Base-by-base conservation (phyloP, 495 filamentous ascomycete genomes). In the Thermothielavioides terrestris region DNA sequence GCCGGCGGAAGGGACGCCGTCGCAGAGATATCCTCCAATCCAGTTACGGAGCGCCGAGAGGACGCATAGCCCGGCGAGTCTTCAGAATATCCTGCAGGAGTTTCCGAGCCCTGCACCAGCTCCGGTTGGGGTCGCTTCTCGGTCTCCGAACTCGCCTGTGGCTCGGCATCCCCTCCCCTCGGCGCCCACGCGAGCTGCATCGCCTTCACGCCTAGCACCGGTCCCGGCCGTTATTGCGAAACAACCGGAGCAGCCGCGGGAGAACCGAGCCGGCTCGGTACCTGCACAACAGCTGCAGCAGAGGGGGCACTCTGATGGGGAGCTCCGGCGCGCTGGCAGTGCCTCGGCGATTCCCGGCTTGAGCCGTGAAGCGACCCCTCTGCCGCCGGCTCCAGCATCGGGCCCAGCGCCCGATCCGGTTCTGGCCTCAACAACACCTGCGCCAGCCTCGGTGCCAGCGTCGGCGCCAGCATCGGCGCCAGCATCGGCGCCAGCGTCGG, bases 21-120 rank as follows among this genome's bases (percentile, higher is more conserved):
- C 49, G 4, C 27, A 10, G 17, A 27, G 21, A n/a, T n/a, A 22
- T 7, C 3, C 17, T 15, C 18, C 35, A 18, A 32, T 1, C 26
- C 31, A 47, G n/a, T 10, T 27, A 3, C 20, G 21, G 11, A 39
- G 18, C 22, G 32, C 25, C 2, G 42, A 23, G 2, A 42, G 50
- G 21, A 50, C 25, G 15, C 32, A 49, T 6, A 62, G 55, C 31
- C 59, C 59, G 15, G 56, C 56, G 1, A 57, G 53, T 31, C 28
- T 59, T 11, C 46, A 59, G 26, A 51, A 59, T 21, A 59, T 59
- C 6, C 31, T 58, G 4, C 52, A 56, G 23, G 23, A 49, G 6
- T 45, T 43, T 7, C 39, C 30, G 22, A 34, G 15, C 28, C 34
- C 28, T 2, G 12, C 36, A 1, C 14, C 22, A 21, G 31, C 10